These are phyloP conservation scores for Myochromella boudieri DNA, from an alignment of 768 basidiomycete species.

Conservation along the genomic window DNA sequence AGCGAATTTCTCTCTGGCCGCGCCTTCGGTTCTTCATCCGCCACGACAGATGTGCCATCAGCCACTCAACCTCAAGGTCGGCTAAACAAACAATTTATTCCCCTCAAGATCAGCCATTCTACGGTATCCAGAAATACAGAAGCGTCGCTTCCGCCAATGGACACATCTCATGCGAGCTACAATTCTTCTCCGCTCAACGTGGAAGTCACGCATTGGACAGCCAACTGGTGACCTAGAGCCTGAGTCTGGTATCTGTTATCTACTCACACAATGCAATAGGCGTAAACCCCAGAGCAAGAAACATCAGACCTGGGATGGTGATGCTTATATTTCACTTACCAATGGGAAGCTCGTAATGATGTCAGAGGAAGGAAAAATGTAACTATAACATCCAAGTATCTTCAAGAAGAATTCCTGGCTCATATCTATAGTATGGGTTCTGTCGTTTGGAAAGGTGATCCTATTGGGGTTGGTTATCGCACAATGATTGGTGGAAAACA, in stretches of 20 bases:
- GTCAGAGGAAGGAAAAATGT: constrained; percentile 74
- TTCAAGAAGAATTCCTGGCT: neutral
- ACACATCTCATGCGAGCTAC: constrained; percentile 24
- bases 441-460: constrained; percentile 57
- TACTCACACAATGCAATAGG: constrained; percentile 39
- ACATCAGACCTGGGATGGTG: constrained; percentile 87
- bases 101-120: constrained; percentile 25
- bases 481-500: constrained; percentile 58
- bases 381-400: constrained; percentile 19
- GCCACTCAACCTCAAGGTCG: neutral
- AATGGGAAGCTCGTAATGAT: constrained; percentile 58
- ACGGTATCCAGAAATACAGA: constrained; percentile 12
- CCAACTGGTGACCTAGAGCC: constrained; percentile 52
- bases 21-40: constrained; percentile 46
- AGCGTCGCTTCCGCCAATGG: constrained; percentile 29
- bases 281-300: constrained; percentile 73
- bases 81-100: constrained; percentile 20
- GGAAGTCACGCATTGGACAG: constrained; percentile 57
- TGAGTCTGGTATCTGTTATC: neutral
- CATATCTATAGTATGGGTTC: constrained; percentile 52
- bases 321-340: constrained; percentile 56
- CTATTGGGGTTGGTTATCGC: constrained; percentile 44
- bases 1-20: constrained; percentile 62
- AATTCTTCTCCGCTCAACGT: constrained; percentile 13
- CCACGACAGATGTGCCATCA: neutral